These are phyloP conservation scores for Aspergillus saccharolyticus DNA, from an alignment of 495 filamentous ascomycete species.

Conservation along the genomic window DNA sequence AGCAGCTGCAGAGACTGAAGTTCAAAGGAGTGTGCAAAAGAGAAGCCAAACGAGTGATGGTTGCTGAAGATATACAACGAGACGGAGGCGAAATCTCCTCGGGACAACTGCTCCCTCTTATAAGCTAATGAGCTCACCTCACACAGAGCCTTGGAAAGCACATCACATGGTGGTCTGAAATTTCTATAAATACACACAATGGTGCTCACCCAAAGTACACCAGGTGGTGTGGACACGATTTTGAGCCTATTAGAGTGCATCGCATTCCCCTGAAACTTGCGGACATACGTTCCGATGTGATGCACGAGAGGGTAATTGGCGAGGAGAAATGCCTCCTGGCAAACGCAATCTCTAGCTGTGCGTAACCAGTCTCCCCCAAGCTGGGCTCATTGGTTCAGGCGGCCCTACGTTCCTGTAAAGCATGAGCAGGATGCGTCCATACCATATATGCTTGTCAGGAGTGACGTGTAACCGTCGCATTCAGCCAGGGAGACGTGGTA, in stretches of 20 bases:
- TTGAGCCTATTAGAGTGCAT: background rate
- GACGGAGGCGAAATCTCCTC: background rate
- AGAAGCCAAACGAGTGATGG: conserved; percentile 17
- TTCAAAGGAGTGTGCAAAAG: conserved; percentile 27
- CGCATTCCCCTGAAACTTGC: background rate
- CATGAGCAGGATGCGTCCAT: background rate
- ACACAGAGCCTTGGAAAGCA: background rate
- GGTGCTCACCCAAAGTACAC: background rate
- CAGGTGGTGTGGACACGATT: background rate
- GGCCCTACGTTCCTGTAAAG: background rate
- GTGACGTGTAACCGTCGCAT: background rate
- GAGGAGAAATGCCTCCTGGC: background rate
- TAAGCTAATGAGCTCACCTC: conserved; percentile 1
- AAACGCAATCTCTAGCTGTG: background rate
- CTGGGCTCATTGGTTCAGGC: background rate
- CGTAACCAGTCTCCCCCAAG: background rate
- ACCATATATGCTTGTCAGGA: background rate
- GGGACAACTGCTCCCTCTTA: background rate
- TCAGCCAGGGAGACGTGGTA: background rate
- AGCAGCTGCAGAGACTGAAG: background rate
- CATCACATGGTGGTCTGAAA: conserved; percentile 4
- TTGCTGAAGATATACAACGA: conserved; percentile 1
- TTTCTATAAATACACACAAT: background rate
- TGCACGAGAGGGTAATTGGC: background rate
- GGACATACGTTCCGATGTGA: background rate